Base-by-base conservation (phyloP, 1,284 basidiomycete species). In the Chalciporus sp. region DNA sequence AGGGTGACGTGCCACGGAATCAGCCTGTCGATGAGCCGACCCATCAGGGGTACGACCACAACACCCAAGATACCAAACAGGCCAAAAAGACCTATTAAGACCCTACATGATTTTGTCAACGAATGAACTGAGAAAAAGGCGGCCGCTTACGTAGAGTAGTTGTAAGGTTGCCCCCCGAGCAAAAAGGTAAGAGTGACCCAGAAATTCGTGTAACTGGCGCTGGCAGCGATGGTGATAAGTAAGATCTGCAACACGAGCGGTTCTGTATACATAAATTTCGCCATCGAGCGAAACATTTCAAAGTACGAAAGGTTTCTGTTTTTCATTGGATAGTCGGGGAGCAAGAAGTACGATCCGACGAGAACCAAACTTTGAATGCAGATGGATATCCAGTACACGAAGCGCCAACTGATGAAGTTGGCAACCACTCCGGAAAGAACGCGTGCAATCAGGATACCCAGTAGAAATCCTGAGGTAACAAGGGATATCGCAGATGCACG, bases 171-270 rank as follows among this genome's bases (percentile, higher is more conserved):
- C 8, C 77, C 84, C 16, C 79, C 80, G 9, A 90, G 77, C 23
- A 89, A 70, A 71, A 88, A 89, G 0, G 87, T 89, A 50, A 88
- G 66, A 7, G 83, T 85, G 1, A 86, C 83, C 86, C 86, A 88
- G 64, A 83, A 85, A 56, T 75, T 80, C n/a, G 74, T 75, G 62
- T 85, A 86, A 55, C 77, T 76, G 7, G 81, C 82, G 55, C 79
- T 82, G 3, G 78, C 79, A 2, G 77, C 74, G 35, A 83, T 66
- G 47, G 78, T 80, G 52, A 83, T 75, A 16, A 87, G 60, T 55
- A 77, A 80, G 1, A 76, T 80, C 60, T 88, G 86, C 11, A 87
- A 76, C 26, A 89, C 71, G 4, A 84, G 72, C 1, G 87, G 88
- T 61, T 90, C 87, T 1, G 83, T 86, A 44, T 82, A 71, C 0